Evolutionary conservation across 2,329 filamentous ascomycete species (phyloP), one percentile per base, ranked within the genome.

Genomic region (Trichoderma sp.): DNA sequence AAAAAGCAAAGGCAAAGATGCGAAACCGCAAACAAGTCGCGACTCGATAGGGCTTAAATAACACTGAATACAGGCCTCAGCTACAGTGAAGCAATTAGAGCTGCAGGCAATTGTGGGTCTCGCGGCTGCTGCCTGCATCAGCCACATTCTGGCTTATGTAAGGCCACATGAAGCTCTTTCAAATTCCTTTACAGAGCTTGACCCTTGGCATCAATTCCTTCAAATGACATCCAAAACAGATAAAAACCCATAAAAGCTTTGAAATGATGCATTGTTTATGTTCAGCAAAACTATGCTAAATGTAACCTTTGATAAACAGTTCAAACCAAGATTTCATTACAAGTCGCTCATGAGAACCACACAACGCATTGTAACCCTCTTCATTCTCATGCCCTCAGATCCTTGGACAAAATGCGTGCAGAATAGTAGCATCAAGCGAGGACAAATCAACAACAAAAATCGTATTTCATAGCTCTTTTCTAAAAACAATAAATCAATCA

Each of bases 111-210:
- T 33, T 43, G 35, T 65, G 62, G 62, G n/a, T 1, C 62, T 1
- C 2, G 53, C 47, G 47, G 53, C 63, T 66, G 63, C 33, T 66
- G 63, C 63, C 63, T 66, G 63, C 63, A 43, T n/a, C 40, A 66
- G 53, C 53, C 53, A n/a, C 52, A n/a, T 21, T 27, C 47, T 33
- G 19, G 63, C 37, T 66, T 66, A 66, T 49, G 53, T 66, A 58
- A 66, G 7, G 19, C 14, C 2, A n/a, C n/a, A n/a, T n/a, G n/a
- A n/a, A 5, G 5, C 60, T 49, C 16, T 10, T 0, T 31, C 49
- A 24, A 24, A 27, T 43, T 43, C 4, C 19, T 11, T 11, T 49
- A 13, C n/a, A 35, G 11, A 66, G 63, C 62, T 58, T 35, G 37
- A 27, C 1, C 5, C 29, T 35, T 49, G 37, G 37, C 63, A 35